These are phyloP conservation scores for Spirogloea muscicola DNA, from an alignment of 139 green algal species.

Conservation along the genomic window DNA sequence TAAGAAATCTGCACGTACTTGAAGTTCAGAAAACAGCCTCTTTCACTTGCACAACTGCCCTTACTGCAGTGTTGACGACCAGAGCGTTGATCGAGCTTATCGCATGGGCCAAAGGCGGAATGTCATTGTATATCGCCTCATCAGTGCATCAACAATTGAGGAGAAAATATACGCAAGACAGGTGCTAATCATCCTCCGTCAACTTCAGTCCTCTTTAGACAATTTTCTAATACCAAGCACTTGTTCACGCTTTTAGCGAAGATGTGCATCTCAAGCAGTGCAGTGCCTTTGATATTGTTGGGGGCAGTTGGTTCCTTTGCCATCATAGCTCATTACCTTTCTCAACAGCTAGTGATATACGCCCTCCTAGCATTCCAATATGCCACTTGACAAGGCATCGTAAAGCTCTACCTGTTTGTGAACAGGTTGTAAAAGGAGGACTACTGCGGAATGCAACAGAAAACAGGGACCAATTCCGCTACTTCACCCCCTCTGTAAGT, in stretches of 20 bases:
- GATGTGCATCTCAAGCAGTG: no score
- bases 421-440: constrained; percentile 52
- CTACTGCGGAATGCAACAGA: constrained; percentile 64
- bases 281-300: no score
- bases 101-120: constrained; percentile 86
- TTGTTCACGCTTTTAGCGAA: no score
- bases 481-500: constrained; percentile 17
- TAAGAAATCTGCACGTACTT: no score
- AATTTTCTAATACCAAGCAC: no score
- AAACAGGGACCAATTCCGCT: constrained; percentile 38
- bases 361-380: background rate
- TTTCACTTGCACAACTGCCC: no score
- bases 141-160: constrained; percentile 94
- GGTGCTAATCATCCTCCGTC: no score
- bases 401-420: background rate
- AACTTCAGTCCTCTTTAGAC: no score
- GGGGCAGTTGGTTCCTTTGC: no score
- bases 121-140: constrained; percentile 92
- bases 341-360: constrained; percentile 1
- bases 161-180: constrained; percentile 85
- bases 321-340: background rate
- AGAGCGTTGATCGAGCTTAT: constrained; percentile 92
- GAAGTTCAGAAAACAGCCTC: no score
- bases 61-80: constrained; percentile 60
- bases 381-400: background rate